Conservation (phyloP, 139 green algal species). For the Coelastrella sp. region DNA sequence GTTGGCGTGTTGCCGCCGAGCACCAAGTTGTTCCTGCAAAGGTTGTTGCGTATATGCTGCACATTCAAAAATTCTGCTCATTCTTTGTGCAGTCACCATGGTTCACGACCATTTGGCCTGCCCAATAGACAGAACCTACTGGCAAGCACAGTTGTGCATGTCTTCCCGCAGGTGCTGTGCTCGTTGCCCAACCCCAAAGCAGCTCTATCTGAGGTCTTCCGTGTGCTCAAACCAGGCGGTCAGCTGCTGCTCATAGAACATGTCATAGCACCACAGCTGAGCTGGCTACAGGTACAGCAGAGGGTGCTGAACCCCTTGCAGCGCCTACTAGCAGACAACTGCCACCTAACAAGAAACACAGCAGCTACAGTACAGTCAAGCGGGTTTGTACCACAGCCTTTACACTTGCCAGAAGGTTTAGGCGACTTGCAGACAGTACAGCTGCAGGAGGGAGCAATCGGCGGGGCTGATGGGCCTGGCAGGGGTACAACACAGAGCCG, state of each 20-base stretch:
- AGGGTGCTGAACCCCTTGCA: constrained; percentile 74
- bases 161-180: constrained; percentile 70
- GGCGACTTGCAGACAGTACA: neutral
- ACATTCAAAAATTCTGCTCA: no score
- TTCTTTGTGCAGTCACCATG: neutral
- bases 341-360: constrained; percentile 76
- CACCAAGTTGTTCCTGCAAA: no score
- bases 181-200: constrained; percentile 60
- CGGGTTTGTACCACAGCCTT: neutral
- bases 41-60: no score
- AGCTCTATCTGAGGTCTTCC: constrained; percentile 62
- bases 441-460: neutral
- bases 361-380: constrained; percentile 38
- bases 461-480: neutral
- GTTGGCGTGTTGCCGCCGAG: no score
- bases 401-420: neutral
- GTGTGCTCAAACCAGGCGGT: constrained; percentile 76
- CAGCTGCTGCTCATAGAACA: constrained; percentile 81
- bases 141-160: neutral
- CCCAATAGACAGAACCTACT: neutral
- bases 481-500: neutral
- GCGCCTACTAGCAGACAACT: constrained; percentile 74
- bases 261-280: constrained; percentile 47
- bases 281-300: constrained; percentile 63
- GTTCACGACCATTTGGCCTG: no score